These are phyloP conservation scores for Chlamydomonas eustigma DNA, from an alignment of 139 green algal species.

Conservation along the genomic window DNA sequence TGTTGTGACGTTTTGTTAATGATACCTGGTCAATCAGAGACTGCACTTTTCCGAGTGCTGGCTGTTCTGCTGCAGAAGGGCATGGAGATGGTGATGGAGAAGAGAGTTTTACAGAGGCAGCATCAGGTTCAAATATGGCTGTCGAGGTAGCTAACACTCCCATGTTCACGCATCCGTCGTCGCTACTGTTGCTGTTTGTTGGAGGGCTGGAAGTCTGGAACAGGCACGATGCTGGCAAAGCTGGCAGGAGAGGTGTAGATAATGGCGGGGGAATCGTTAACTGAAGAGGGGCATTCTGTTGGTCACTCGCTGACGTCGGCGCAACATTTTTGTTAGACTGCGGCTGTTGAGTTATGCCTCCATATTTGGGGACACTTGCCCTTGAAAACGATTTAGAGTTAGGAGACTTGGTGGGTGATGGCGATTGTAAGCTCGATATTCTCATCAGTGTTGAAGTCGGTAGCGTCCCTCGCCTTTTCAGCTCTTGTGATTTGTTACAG, in stretches of 20 bases:
- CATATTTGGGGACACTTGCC: too few species aligned
- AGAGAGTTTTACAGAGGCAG: too few species aligned
- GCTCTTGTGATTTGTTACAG: neutral
- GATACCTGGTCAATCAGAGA: constrained; percentile 25
- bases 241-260: neutral
- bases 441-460: neutral
- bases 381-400: too few species aligned
- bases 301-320: too few species aligned
- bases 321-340: too few species aligned
- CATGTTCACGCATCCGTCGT: constrained; percentile 6
- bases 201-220: constrained; percentile 6
- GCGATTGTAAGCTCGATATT: neutral
- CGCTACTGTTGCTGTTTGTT: constrained; percentile 9
- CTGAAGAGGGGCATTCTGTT: too few species aligned
- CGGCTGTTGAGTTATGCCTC: too few species aligned
- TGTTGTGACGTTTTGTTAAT: too few species aligned
- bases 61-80: too few species aligned
- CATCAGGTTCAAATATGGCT: too few species aligned
- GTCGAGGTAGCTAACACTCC: too few species aligned
- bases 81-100: too few species aligned
- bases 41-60: neutral
- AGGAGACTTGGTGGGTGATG: neutral
- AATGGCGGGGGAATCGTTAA: neutral
- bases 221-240: neutral
- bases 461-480: neutral